Evolutionary conservation across 352 stramenopile species (phyloP).

Genomic region (Phytophthora sojae): DNA sequence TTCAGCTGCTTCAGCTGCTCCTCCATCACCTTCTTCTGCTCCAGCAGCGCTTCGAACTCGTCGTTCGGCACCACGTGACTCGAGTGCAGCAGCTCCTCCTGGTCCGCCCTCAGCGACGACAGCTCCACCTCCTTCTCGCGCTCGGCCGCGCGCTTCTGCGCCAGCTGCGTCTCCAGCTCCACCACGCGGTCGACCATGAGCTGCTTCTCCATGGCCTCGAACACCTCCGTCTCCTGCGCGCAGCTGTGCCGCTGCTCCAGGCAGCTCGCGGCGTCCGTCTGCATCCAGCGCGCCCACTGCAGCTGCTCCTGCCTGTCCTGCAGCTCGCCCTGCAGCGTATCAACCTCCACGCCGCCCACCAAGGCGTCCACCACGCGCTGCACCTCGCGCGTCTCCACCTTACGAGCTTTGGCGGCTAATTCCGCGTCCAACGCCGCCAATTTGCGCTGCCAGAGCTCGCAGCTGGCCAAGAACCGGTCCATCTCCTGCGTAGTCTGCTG

Average conservation of each 20-base stretch:
- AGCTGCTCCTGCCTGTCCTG: slow-evolving; percentile 20
- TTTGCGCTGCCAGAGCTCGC: slow-evolving; percentile 37
- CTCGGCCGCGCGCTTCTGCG: slow-evolving; percentile 47
- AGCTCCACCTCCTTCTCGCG: slow-evolving; percentile 57
- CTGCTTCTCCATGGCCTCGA: slow-evolving; percentile 59
- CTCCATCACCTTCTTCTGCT: slow-evolving; percentile 33
- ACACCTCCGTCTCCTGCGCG: slow-evolving; percentile 41
- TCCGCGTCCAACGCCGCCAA: slow-evolving; percentile 29
- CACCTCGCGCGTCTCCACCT: slow-evolving; percentile 43
- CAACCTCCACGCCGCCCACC: slow-evolving; percentile 44
- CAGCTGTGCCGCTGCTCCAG: slow-evolving; percentile 17
- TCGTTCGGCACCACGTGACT: slow-evolving; percentile 35
- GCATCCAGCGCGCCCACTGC: slow-evolving; percentile 24
- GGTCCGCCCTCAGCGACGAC: slow-evolving; percentile 33
- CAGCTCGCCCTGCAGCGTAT: slow-evolving; percentile 9
- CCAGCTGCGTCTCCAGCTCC: slow-evolving; percentile 59
- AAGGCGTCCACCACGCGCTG: slow-evolving; percentile 42
- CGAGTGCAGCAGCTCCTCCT: slow-evolving; percentile 33
- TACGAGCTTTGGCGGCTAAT: slow-evolving; percentile 24
- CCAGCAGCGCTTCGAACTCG: slow-evolving; percentile 31
- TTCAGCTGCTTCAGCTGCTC: slow-evolving; percentile 32
- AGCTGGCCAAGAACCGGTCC: slow-evolving; percentile 46
- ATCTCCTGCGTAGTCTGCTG: slow-evolving; percentile 24
- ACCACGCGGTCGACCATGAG: slow-evolving; percentile 59
- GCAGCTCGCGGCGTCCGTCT: slow-evolving; percentile 27